Percentiles rank a stretch among this genome's conserved stretches.
These are phyloP conservation scores for Mortierella sp. DNA, from an alignment of 371 early-diverging fungal genomes.

Conservation along the genomic window DNA sequence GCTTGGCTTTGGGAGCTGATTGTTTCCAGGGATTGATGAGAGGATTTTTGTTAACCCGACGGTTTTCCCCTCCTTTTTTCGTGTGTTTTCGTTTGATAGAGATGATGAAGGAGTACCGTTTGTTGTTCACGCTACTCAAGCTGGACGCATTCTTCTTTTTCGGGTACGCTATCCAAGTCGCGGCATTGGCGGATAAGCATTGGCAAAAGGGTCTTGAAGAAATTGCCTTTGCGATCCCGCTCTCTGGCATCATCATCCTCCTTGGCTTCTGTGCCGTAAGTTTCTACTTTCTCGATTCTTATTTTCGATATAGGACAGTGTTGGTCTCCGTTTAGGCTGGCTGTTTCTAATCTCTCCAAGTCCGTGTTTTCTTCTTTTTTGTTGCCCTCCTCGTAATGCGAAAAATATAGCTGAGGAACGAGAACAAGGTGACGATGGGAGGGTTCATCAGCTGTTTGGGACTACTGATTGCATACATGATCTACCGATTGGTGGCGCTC, in stretches of 20 bases:
- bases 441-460: slow-evolving; percentile 45
- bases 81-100: neutral
- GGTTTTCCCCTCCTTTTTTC: neutral
- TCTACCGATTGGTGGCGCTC: slow-evolving; percentile 21
- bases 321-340: no score
- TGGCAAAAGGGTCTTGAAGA: slow-evolving; percentile 48
- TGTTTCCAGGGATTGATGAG: neutral
- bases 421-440: slow-evolving; percentile 50
- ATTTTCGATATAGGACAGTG: neutral
- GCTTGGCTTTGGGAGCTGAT: neutral
- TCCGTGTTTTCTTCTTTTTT: neutral
- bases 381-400: neutral
- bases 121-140: slow-evolving; percentile 44
- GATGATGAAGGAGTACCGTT: slow-evolving; percentile 55
- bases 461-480: slow-evolving; percentile 42
- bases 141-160: slow-evolving; percentile 54
- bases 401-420: slow-evolving; percentile 24
- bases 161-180: slow-evolving; percentile 50
- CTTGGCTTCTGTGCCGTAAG: slow-evolving; percentile 43
- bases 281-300: neutral
- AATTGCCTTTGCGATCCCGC: slow-evolving; percentile 44
- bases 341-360: neutral
- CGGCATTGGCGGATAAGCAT: slow-evolving; percentile 33
- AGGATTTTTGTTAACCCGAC: neutral
- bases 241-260: slow-evolving; percentile 30